Conservation (phyloP, 2,329 filamentous ascomycete genomes). For the Aspergillus ruber region DNA sequence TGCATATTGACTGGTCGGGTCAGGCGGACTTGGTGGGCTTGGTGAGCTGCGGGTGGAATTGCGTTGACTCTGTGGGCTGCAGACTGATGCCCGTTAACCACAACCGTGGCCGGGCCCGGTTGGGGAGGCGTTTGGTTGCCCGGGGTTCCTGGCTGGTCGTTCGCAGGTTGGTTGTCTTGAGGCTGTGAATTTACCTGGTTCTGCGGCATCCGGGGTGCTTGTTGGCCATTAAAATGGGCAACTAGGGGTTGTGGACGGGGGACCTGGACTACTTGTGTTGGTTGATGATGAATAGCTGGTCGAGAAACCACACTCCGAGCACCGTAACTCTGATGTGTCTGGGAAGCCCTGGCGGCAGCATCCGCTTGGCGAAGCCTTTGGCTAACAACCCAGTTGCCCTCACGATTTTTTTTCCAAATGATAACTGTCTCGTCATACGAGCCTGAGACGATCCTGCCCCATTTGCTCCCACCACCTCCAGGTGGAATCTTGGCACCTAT, state of each 20-base stretch:
- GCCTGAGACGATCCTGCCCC: conserved; percentile 91
- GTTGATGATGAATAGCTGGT: conserved; percentile 1
- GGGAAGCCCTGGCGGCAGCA: conserved; percentile 35
- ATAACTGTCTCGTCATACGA: conserved; percentile 95
- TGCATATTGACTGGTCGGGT: conserved; percentile 6
- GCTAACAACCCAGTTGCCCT: conserved; percentile 76
- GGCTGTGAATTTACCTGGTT: background rate
- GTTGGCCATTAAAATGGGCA: background rate
- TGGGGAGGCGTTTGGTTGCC: background rate
- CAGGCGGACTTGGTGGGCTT: conserved; percentile 13
- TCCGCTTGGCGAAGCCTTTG: conserved; percentile 64
- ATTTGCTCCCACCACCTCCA: conserved; percentile 80
- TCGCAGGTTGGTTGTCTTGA: background rate
- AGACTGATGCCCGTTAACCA: background rate
- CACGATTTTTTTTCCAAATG: conserved; percentile 81
- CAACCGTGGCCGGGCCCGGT: background rate
- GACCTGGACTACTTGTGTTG: background rate
- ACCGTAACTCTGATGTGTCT: conserved; percentile 10
- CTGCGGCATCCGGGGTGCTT: background rate
- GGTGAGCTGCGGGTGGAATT: conserved; percentile 10
- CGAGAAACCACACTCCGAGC: background rate
- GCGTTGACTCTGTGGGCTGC: conserved; percentile 1
- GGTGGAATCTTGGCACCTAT: conserved; percentile 83
- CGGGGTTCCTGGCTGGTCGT: background rate
- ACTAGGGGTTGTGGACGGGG: background rate